phyloP scores from a whole-genome alignment of 331 rosid genomes.

The Rhamnella rubrinervis region DNA sequence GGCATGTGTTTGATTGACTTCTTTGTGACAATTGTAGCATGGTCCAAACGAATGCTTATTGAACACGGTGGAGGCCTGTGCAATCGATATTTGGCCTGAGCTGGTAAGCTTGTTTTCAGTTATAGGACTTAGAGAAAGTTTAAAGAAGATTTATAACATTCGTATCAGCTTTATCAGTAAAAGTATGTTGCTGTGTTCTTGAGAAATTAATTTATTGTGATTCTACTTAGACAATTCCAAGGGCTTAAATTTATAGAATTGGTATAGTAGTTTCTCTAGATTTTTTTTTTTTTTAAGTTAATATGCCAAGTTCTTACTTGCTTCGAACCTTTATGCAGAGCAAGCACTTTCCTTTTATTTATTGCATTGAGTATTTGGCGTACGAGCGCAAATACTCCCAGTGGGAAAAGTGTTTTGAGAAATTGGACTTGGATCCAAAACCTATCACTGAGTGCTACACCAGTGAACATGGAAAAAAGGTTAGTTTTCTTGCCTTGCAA shows the following conservation, averaged over 20 bases:
- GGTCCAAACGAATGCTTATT: conserved; percentile 79
- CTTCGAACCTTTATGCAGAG: conserved; percentile 40
- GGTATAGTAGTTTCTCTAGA: background rate
- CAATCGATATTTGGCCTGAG: conserved; percentile 69
- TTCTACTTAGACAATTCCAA: background rate
- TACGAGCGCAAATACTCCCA: conserved; percentile 26
- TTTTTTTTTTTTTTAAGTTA: background rate
- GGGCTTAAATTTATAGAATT: background rate
- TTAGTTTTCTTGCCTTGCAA: conserved; percentile 29
- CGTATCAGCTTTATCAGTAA: background rate
- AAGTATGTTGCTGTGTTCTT: background rate
- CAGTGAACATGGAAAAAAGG: conserved; percentile 68
- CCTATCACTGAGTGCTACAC: conserved; percentile 57
- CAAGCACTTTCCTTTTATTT: conserved; percentile 71
- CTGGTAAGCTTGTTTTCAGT: conserved; percentile 44
- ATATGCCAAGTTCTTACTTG: conserved; percentile 9
- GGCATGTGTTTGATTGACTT: conserved; percentile 7
- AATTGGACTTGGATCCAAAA: conserved; percentile 59
- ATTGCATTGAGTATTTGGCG: conserved; percentile 63
- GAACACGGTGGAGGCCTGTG: conserved; percentile 85
- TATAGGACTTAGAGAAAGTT: background rate
- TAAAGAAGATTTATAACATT: background rate
- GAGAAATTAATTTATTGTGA: background rate
- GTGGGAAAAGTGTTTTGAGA: conserved; percentile 76
- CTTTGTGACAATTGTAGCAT: conserved; percentile 53